phyloP scores from a whole-genome alignment of 139 green algal genomes.

The Gonium pectorale region DNA sequence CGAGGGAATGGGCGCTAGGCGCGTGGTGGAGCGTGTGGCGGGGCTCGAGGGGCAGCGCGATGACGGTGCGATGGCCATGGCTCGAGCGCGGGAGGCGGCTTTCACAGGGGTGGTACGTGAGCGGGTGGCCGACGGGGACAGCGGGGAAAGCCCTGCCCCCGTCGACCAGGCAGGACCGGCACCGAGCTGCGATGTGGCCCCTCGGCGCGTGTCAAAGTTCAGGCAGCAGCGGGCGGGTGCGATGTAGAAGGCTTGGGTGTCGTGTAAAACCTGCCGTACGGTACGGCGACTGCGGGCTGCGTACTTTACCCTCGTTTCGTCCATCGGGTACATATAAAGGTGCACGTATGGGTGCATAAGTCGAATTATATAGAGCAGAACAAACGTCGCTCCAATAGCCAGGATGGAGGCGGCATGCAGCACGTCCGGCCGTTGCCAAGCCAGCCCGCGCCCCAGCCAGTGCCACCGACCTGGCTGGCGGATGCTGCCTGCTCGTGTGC shows the following conservation, averaged over 20 bases:
- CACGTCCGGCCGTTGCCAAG: conserved; percentile 36
- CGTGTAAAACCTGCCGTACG: too few relatives aligned
- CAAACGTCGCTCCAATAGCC: too few relatives aligned
- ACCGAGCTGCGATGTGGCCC: too few relatives aligned
- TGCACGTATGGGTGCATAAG: too few relatives aligned
- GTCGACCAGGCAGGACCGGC: too few relatives aligned
- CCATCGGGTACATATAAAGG: too few relatives aligned
- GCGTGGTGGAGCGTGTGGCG: not conserved
- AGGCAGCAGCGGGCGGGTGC: conserved; percentile 48
- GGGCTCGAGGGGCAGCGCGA: conserved; percentile 1
- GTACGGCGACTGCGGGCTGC: too few relatives aligned
- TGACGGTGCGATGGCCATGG: conserved; percentile 34
- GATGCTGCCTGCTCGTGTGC: not conserved
- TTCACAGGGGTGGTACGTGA: conserved; percentile 25
- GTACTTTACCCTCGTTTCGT: too few relatives aligned
- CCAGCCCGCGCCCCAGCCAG: not conserved
- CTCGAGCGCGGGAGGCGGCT: conserved; percentile 24
- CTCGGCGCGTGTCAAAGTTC: conserved; percentile 49
- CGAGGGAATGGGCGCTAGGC: not conserved
- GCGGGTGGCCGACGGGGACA: not conserved
- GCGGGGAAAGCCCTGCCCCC: not conserved
- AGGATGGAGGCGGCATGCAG: conserved; percentile 27
- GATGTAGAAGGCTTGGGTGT: too few relatives aligned
- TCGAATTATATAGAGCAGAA: too few relatives aligned
- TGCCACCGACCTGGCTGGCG: not conserved